Evolutionary conservation across 768 basidiomycete genomes (phyloP).

Genomic region (Boletus subparvulus): DNA sequence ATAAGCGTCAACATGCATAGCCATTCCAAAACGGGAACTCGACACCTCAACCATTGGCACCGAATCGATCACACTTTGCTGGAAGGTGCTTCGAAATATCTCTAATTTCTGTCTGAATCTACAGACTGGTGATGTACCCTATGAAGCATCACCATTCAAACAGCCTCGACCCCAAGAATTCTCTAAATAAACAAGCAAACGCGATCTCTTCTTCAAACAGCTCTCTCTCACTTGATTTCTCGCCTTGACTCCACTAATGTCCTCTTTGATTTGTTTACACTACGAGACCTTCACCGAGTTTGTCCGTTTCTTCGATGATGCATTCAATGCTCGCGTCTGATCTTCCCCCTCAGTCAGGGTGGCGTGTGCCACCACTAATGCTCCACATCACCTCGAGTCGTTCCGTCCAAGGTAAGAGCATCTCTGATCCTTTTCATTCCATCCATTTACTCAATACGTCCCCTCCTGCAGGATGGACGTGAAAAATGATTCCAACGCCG

Average conservation of each 20-base stretch:
- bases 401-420: conserved; percentile 23
- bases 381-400: neutral
- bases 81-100: neutral
- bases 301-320: neutral
- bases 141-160: neutral
- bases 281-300: neutral
- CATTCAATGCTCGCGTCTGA: conserved; percentile 10
- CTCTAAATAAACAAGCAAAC: neutral
- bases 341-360: conserved; percentile 10
- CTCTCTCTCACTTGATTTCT: neutral
- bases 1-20: neutral
- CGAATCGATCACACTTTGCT: neutral
- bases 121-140: neutral
- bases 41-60: neutral
- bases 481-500: conserved; percentile 40
- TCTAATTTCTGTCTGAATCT: neutral
- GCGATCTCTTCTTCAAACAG: neutral
- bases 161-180: neutral
- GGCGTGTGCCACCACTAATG: neutral
- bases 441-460: neutral
- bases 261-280: conserved; percentile 3
- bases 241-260: conserved; percentile 3
- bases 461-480: conserved; percentile 40
- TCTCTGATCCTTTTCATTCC: too few relatives aligned
- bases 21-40: neutral